Evolutionary conservation across 305 asterid species (phyloP).

Genomic region (Striga hermonthica): DNA sequence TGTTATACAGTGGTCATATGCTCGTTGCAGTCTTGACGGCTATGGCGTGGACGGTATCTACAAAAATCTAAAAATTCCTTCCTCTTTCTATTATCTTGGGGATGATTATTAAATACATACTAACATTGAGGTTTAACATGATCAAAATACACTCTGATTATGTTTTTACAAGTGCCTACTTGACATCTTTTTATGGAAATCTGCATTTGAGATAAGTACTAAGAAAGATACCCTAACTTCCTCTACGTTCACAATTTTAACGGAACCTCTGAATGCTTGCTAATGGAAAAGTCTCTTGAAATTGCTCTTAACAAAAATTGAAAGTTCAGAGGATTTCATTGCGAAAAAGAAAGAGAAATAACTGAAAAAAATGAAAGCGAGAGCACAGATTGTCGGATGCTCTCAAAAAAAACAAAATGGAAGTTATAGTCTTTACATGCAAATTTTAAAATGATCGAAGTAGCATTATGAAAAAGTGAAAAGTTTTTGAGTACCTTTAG

Average conservation of each 20-base stretch:
- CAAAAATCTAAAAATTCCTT: background rate
- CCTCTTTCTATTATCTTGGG: background rate
- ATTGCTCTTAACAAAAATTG: no score
- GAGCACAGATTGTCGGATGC: no score
- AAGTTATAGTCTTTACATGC: no score
- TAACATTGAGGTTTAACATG: background rate
- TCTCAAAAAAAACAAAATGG: background rate
- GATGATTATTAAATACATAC: background rate
- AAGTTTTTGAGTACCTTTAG: no score
- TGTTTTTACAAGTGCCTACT: background rate
- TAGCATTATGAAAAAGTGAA: no score
- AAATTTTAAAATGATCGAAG: no score
- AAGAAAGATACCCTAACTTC: background rate
- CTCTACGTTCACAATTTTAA: background rate
- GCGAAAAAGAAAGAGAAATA: no score
- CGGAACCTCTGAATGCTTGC: background rate
- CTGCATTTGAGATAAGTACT: background rate
- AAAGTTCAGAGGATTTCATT: no score
- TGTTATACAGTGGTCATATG: constrained; percentile 94
- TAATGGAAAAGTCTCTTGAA: no score
- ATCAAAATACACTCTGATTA: background rate
- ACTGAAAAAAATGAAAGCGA: no score
- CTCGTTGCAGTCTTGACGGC: constrained; percentile 93
- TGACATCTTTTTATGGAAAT: background rate
- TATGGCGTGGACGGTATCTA: constrained; percentile 94